Conservation (phyloP, 164 flowering plant species). For the Kalanchoe fedtschenkoi region DNA sequence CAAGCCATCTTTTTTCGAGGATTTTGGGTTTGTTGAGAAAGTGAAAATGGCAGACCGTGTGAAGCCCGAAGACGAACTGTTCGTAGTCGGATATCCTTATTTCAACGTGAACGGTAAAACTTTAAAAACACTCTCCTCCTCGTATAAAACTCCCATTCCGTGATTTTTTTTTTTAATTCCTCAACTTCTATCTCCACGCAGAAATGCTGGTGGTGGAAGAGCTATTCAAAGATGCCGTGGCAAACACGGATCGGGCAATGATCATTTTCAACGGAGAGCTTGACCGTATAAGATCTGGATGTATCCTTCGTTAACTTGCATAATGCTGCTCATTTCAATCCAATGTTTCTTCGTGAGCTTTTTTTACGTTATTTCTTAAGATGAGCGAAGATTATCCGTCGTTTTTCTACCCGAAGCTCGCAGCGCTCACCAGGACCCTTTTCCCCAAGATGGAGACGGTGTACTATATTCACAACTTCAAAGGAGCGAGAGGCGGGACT, state of each 20-base stretch:
- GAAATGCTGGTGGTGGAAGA: slow-evolving; percentile 99
- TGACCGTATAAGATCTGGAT: slow-evolving; percentile 89
- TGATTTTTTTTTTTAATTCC: neutral
- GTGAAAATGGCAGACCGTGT: slow-evolving; percentile 88
- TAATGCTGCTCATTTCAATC: neutral
- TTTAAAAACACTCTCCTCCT: slow-evolving; percentile 8
- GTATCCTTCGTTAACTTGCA: slow-evolving; percentile 51
- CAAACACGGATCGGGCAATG: slow-evolving; percentile 43
- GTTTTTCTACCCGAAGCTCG: slow-evolving; percentile 94
- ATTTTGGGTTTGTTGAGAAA: slow-evolving; percentile 71
- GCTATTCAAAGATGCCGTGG: slow-evolving; percentile 76
- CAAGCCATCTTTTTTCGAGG: slow-evolving; percentile 87
- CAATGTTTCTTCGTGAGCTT: neutral
- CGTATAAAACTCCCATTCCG: neutral
- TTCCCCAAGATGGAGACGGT: slow-evolving; percentile 81
- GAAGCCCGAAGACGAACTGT: slow-evolving; percentile 77
- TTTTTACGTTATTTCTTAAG: slow-evolving; percentile 20
- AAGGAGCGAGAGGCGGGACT: slow-evolving; percentile 75
- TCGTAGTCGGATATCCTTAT: slow-evolving; percentile 84
- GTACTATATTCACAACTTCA: slow-evolving; percentile 89
- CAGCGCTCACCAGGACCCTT: slow-evolving; percentile 60
- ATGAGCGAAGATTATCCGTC: slow-evolving; percentile 68
- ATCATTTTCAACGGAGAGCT: slow-evolving; percentile 94
- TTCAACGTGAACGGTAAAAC: slow-evolving; percentile 91
- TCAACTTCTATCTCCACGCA: slow-evolving; percentile 17